Evolutionary conservation across 2,329 filamentous ascomycete genomes (phyloP).

Genomic region (Pyricularia pennisetigena): DNA sequence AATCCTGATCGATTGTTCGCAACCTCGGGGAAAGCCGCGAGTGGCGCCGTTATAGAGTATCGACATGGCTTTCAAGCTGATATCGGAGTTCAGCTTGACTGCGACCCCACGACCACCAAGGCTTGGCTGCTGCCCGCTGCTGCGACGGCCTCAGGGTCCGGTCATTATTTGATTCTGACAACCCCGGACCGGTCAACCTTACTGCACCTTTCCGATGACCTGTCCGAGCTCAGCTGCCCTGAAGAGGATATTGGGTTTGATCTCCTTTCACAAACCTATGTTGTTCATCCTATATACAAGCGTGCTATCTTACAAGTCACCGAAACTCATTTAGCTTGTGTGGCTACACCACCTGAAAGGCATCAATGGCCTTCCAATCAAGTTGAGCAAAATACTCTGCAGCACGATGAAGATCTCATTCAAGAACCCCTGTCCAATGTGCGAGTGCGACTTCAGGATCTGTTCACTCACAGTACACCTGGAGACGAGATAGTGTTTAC

Average conservation of each 20-base stretch:
- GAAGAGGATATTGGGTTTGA: constrained; percentile 37
- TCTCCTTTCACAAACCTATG: constrained; percentile 34
- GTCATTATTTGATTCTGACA: constrained; percentile 34
- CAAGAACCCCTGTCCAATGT: neutral
- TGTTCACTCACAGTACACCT: neutral
- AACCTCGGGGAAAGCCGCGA: constrained; percentile 52
- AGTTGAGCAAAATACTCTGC: neutral
- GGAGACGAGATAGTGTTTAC: constrained; percentile 17
- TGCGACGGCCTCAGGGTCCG: constrained; percentile 12
- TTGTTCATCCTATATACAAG: constrained; percentile 7
- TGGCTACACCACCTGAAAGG: neutral
- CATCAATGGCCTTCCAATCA: neutral
- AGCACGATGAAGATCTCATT: neutral
- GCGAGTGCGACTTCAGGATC: constrained; percentile 1
- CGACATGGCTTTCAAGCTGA: constrained; percentile 61
- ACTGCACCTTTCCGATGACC: constrained; percentile 37
- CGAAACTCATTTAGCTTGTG: constrained; percentile 28
- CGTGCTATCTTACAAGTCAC: constrained; percentile 44
- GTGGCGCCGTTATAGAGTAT: constrained; percentile 58
- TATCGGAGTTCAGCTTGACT: constrained; percentile 48
- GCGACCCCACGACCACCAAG: constrained; percentile 34
- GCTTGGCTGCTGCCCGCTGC: constrained; percentile 39
- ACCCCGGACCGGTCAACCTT: constrained; percentile 37
- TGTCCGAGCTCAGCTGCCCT: constrained; percentile 33
- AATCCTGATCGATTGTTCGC: constrained; percentile 52